phyloP scores from a whole-genome alignment of 805 yeast species.

The Blastobotrys chiropterorum region DNA sequence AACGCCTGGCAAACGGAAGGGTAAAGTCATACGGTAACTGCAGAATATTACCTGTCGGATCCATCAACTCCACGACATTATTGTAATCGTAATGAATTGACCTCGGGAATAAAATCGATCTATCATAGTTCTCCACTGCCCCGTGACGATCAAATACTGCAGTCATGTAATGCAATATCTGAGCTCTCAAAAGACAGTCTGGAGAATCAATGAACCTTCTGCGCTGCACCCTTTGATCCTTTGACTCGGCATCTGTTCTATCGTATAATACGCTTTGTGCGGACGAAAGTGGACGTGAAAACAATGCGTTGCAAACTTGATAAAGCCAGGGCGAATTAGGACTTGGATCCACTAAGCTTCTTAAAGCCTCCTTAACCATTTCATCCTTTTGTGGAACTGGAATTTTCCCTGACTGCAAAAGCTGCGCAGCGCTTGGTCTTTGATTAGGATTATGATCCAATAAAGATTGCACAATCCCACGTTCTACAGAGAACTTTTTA shows the following conservation, averaged over 20 bases:
- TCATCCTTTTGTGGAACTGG: constrained; percentile 90
- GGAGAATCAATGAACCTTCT: constrained; percentile 9
- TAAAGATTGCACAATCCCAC: constrained; percentile 57
- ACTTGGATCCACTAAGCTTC: constrained; percentile 79
- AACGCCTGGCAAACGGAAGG: constrained; percentile 77
- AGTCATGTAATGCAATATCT: constrained; percentile 55
- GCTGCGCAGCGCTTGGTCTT: constrained; percentile 73
- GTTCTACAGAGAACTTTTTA: constrained; percentile 49
- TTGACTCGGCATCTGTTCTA: constrained; percentile 20
- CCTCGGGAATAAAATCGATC: constrained; percentile 72
- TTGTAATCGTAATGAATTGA: constrained; percentile 63
- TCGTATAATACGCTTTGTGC: constrained; percentile 86
- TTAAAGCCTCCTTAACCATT: constrained; percentile 79
- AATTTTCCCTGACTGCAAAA: constrained; percentile 73
- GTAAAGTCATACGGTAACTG: constrained; percentile 88
- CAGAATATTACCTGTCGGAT: constrained; percentile 78
- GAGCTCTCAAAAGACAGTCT: constrained; percentile 43
- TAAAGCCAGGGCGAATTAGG: constrained; percentile 93
- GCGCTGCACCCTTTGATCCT: constrained; percentile 12
- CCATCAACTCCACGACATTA: constrained; percentile 72
- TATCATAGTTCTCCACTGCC: constrained; percentile 66
- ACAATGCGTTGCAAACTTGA: constrained; percentile 81
- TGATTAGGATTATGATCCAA: constrained; percentile 71
- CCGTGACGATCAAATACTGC: constrained; percentile 73
- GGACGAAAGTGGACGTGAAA: constrained; percentile 75